phyloP scores from a whole-genome alignment of 306 rosid species.

The Luffa aegyptiaca region DNA sequence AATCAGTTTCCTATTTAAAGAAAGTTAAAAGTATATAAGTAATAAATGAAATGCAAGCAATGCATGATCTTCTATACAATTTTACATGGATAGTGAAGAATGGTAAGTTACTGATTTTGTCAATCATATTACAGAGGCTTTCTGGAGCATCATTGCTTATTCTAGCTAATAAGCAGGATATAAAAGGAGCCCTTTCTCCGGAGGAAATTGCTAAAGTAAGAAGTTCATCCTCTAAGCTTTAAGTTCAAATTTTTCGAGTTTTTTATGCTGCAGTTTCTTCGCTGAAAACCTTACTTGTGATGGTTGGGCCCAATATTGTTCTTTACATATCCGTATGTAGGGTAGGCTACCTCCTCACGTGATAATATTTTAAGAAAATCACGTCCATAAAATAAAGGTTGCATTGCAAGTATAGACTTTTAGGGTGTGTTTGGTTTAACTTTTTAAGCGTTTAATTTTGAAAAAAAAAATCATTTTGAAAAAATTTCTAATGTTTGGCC shows the following conservation, averaged over 20 bases:
- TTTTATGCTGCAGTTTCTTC: not conserved
- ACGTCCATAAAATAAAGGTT: not conserved
- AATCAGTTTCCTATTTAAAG: not conserved
- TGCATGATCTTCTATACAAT: not conserved
- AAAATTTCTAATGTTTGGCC: too few relatives aligned
- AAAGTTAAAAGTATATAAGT: not conserved
- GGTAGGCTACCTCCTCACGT: not conserved
- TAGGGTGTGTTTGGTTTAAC: too few relatives aligned
- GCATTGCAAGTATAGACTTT: not conserved
- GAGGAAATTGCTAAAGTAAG: slow-evolving; percentile 68
- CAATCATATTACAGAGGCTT: slow-evolving; percentile 45
- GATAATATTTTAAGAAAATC: not conserved
- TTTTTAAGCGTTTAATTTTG: too few relatives aligned
- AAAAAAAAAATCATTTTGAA: too few relatives aligned
- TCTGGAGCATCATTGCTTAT: slow-evolving; percentile 80
- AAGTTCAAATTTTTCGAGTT: not conserved
- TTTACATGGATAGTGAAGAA: not conserved
- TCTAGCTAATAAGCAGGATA: slow-evolving; percentile 91
- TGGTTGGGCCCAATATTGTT: not conserved
- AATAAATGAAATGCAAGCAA: not conserved
- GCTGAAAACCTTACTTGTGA: not conserved
- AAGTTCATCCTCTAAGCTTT: not conserved
- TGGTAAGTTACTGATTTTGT: not conserved
- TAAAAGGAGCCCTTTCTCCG: slow-evolving; percentile 68
- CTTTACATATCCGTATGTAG: not conserved